Percentiles rank a stretch among this genome's conserved stretches.
phyloP scores from a whole-genome alignment of 2,329 filamentous ascomycete genomes.

The Onygenales sp. region DNA sequence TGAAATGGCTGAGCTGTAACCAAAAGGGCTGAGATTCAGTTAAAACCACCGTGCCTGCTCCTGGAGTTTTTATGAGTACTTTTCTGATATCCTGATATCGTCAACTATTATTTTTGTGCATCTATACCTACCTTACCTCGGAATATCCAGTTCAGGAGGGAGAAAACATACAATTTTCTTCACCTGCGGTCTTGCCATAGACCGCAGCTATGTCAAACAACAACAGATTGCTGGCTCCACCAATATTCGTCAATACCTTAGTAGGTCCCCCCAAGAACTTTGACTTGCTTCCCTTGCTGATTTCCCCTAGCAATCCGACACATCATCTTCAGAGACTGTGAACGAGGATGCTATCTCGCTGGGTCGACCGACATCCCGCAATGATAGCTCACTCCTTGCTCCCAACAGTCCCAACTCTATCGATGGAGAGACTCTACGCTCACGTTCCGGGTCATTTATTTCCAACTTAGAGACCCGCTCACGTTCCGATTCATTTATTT shows the following conservation, averaged over 20 bases:
- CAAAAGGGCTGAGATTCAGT: background rate
- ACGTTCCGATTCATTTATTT: constrained; percentile 31
- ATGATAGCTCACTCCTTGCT: constrained; percentile 11
- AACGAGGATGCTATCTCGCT: constrained; percentile 4
- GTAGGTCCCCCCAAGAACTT: constrained; percentile 4
- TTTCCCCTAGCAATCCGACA: constrained; percentile 1
- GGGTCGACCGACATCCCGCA: constrained; percentile 8
- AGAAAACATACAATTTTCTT: background rate
- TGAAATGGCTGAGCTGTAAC: too few relatives aligned
- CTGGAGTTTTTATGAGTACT: background rate
- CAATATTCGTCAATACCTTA: constrained; percentile 11
- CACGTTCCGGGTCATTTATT: constrained; percentile 32
- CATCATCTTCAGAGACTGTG: constrained; percentile 6
- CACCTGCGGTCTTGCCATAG: background rate
- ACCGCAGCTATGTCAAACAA: constrained; percentile 10
- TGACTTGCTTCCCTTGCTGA: background rate
- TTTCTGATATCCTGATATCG: background rate
- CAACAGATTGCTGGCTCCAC: constrained; percentile 11
- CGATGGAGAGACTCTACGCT: constrained; percentile 36
- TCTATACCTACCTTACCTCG: background rate
- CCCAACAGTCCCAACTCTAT: constrained; percentile 15
- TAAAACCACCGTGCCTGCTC: background rate
- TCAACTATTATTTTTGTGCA: background rate
- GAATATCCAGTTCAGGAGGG: background rate
- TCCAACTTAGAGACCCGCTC: constrained; percentile 26